These are phyloP conservation scores for Kodamaea fungicola DNA, from an alignment of 1,139 yeast species.

Conservation along the genomic window DNA sequence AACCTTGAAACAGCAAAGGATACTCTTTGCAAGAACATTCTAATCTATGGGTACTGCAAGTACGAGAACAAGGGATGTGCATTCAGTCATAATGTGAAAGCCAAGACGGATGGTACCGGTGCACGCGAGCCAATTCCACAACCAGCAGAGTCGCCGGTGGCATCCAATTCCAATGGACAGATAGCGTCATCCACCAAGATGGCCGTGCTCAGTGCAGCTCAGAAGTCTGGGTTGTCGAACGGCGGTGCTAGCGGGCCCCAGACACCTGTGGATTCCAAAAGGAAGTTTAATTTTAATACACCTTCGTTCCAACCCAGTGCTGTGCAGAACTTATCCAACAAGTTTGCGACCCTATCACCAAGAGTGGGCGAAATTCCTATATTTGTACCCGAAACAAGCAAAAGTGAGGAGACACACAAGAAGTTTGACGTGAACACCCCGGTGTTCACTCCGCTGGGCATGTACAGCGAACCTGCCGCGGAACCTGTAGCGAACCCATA, in stretches of 20 bases:
- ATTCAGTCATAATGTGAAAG: constrained; percentile 55
- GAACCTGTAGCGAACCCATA: constrained; percentile 17
- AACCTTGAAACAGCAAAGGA: constrained; percentile 61
- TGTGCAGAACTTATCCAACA: constrained; percentile 28
- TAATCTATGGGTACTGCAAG: constrained; percentile 86
- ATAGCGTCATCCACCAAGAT: constrained; percentile 6
- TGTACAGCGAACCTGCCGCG: constrained; percentile 5
- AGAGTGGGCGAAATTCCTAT: constrained; percentile 53
- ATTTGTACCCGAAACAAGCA: constrained; percentile 43
- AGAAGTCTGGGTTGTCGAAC: constrained; percentile 3
- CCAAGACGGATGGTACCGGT: constrained; percentile 9
- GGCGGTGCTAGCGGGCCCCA: constrained; percentile 1
- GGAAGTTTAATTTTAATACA: constrained; percentile 58
- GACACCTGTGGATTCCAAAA: constrained; percentile 20
- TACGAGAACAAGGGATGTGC: constrained; percentile 88
- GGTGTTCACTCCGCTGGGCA: constrained; percentile 23
- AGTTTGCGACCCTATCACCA: constrained; percentile 50
- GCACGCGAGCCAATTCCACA: constrained; percentile 5
- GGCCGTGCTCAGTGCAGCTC: constrained; percentile 8
- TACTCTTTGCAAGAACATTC: constrained; percentile 80
- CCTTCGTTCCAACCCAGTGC: constrained; percentile 61
- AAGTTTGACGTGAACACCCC: constrained; percentile 30
- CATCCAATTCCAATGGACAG: constrained; percentile 4
- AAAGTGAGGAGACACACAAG: constrained; percentile 8
- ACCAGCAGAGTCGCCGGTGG: constrained; percentile 4